Percentiles rank a stretch among this genome's conserved stretches.
These are phyloP conservation scores for Aspergillus ochraceus DNA, from an alignment of 2,329 filamentous ascomycete species.

Conservation along the genomic window DNA sequence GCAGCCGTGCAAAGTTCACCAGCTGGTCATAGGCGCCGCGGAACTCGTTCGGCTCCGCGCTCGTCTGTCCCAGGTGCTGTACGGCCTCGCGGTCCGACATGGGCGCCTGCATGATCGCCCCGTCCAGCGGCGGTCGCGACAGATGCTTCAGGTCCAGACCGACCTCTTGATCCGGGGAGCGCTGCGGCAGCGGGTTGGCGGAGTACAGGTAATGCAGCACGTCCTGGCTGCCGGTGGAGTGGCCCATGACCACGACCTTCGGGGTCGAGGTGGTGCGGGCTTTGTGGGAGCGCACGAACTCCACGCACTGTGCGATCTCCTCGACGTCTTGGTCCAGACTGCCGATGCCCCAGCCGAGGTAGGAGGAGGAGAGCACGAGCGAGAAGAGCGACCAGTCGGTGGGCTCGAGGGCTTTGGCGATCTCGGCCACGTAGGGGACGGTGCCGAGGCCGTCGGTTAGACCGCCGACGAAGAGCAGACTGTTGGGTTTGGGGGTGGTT, in stretches of 20 bases:
- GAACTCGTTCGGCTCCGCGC: constrained; percentile 13
- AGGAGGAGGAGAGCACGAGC: constrained; percentile 53
- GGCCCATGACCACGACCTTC: constrained; percentile 67
- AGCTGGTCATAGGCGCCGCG: constrained; percentile 34
- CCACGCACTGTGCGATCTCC: constrained; percentile 54
- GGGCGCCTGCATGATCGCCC: constrained; percentile 76
- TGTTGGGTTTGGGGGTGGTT: constrained; percentile 41
- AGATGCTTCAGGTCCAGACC: constrained; percentile 29
- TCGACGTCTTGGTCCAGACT: constrained; percentile 55
- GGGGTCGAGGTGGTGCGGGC: constrained; percentile 35
- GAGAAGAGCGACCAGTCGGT: constrained; percentile 55
- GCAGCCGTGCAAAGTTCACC: constrained; percentile 32
- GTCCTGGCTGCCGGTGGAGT: constrained; percentile 70
- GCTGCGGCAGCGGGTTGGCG: constrained; percentile 37
- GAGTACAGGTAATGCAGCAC: constrained; percentile 62
- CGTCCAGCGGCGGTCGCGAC: constrained; percentile 61
- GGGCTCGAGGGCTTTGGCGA: constrained; percentile 51
- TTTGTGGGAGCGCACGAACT: constrained; percentile 49
- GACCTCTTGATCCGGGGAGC: constrained; percentile 22
- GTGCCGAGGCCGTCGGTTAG: constrained; percentile 59
- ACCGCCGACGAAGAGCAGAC: constrained; percentile 60
- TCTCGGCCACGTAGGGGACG: constrained; percentile 53
- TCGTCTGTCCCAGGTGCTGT: constrained; percentile 33
- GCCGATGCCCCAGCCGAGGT: constrained; percentile 55
- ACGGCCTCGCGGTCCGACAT: constrained; percentile 73